Evolutionary conservation across 1,284 basidiomycete species (phyloP).

Genomic region (Lignosus rhinocerotis): DNA sequence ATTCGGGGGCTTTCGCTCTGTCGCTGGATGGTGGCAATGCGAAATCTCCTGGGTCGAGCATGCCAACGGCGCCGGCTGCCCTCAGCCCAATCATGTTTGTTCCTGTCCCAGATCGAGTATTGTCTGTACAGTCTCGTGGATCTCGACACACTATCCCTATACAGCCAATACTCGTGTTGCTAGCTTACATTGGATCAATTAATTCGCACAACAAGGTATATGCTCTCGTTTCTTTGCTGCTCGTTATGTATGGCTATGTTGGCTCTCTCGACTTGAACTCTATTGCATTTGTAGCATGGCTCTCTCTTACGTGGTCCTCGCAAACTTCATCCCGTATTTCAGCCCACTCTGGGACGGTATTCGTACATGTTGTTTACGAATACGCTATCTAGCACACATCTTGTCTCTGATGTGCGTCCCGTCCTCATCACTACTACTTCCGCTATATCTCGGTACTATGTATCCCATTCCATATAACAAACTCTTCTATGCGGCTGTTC

Average conservation of each 20-base stretch:
- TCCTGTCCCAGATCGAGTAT: constrained; percentile 1
- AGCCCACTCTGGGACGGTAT: constrained; percentile 10
- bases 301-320: background rate
- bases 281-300: background rate
- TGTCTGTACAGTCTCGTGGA: background rate
- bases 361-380: constrained; percentile 1
- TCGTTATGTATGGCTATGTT: background rate
- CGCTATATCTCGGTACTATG: constrained; percentile 3
- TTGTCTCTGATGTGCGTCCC: background rate
- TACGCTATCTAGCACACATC: constrained; percentile 12
- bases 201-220: constrained; percentile 12
- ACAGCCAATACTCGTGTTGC: constrained; percentile 10
- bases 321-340: too few relatives aligned
- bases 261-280: background rate
- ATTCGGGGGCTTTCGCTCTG: background rate
- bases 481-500: background rate
- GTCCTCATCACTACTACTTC: too few relatives aligned
- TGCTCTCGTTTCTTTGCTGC: background rate
- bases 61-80: background rate
- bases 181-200: constrained; percentile 8
- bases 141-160: constrained; percentile 4
- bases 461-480: constrained; percentile 26
- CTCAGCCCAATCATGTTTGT: background rate
- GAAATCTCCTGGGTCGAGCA: background rate
- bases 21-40: background rate